A percentile compares a stretch with the other conserved stretches of the same genome.
These are phyloP conservation scores for Pholiota molesta DNA, from an alignment of 768 basidiomycete genomes.

Conservation along the genomic window DNA sequence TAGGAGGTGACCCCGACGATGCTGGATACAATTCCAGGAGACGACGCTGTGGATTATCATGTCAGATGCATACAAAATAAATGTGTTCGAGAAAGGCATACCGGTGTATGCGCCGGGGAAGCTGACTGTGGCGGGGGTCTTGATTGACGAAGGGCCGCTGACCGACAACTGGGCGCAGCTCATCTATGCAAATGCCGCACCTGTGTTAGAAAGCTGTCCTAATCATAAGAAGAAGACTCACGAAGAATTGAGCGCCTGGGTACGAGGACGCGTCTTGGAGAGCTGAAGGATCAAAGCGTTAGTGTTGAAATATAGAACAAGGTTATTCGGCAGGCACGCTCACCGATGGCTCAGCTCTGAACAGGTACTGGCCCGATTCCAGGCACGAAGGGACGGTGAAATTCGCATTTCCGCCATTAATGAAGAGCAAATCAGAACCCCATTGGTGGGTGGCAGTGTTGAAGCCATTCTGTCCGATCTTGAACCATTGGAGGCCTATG, in stretches of 20 bases:
- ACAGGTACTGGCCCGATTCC: constrained; percentile 48
- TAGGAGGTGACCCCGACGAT: constrained; percentile 40
- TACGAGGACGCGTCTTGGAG: constrained; percentile 28
- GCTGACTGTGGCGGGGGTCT: constrained; percentile 39
- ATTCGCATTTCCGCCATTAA: constrained; percentile 51
- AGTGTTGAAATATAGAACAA: not conserved
- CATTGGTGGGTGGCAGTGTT: constrained; percentile 38
- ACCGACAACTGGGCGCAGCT: constrained; percentile 49
- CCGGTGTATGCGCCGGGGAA: constrained; percentile 50
- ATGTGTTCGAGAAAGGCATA: constrained; percentile 7
- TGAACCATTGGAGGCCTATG: constrained; percentile 55
- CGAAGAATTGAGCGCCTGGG: constrained; percentile 63
- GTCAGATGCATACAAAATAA: not conserved
- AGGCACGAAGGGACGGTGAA: constrained; percentile 52
- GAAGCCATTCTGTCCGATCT: constrained; percentile 51
- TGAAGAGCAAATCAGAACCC: constrained; percentile 49
- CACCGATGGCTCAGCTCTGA: constrained; percentile 58
- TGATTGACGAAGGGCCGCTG: constrained; percentile 31
- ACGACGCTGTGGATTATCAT: constrained; percentile 27
- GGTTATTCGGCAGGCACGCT: not conserved
- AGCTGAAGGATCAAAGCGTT: not conserved
- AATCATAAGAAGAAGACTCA: constrained; percentile 24
- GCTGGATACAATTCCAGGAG: constrained; percentile 46
- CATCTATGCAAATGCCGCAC: constrained; percentile 33
- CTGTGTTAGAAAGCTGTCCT: not conserved